Evolutionary conservation across 305 asterid species (phyloP), one percentile per base, ranked within the genome.

Genomic region (Coffea humblotiana): DNA sequence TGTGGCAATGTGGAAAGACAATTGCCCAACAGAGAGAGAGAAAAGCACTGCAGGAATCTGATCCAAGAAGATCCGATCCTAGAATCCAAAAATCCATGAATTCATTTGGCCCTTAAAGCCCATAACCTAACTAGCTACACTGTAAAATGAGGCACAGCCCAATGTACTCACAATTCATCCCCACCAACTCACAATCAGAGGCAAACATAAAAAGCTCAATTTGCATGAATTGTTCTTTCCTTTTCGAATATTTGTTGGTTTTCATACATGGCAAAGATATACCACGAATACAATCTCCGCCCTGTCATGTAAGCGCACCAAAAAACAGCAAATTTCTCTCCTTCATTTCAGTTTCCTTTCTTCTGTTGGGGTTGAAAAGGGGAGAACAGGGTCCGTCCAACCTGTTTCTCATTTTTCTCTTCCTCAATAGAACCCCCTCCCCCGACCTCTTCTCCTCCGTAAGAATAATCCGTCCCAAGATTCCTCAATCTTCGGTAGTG

Each of bases 351-450:
- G 6, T 25, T 27, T 25, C 14, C 45, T 60, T 23, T n/a, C 54
- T 13, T 12, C 66, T 45, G 6, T 18, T 19, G 74, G 60, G 74
- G 47, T 79, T 76, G 79, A 69, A 61, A 73, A 48, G 67, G 72
- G 14, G 69, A 66, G 78, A 73, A 79, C 51, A 56, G 47, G 9
- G 78, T 51, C 74, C 78, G 78, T 51, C 74, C 78, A 35, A 74
- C 54, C 69, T 32, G 48, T 71, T 72, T 29, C 66, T 51, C 68
- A 8, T 49, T 73, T 74, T 35, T 32, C 68, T 32, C 74, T 65
- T 63, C 23, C 78, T 75, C 47, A 32, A 47, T 14, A 45, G 32
- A 64, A 13, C 77, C 23, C n/a, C 23, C 40, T 51, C 27, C 40
- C 25, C 18, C 43, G 32, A 37, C 35, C 19, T 12, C 74, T 25